phyloP scores from a whole-genome alignment of 78 protist species.

The Dictyostelium firmibasis region DNA sequence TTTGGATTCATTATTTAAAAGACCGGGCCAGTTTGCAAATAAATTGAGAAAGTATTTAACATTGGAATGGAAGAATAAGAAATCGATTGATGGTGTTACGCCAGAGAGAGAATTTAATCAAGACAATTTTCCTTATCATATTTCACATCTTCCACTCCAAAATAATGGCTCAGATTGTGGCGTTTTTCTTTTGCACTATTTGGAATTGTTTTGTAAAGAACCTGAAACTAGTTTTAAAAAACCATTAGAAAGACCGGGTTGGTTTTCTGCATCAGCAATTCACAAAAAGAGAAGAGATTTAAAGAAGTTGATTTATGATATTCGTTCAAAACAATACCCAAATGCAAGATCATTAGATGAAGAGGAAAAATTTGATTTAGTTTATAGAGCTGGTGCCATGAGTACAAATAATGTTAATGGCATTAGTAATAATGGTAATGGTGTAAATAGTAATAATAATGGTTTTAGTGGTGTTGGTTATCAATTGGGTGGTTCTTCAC shows the following conservation, averaged over 20 bases:
- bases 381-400: not conserved
- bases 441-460: not conserved
- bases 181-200: constrained; percentile 63
- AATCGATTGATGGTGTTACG: not conserved
- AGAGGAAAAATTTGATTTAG: constrained; percentile 3
- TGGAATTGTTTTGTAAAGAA: constrained; percentile 58
- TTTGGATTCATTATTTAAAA: constrained; percentile 68
- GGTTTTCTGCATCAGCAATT: constrained; percentile 29
- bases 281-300: constrained; percentile 13
- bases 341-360: constrained; percentile 21
- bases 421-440: not conserved
- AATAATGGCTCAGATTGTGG: constrained; percentile 75
- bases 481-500: not conserved
- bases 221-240: constrained; percentile 18
- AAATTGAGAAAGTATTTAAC: constrained; percentile 40
- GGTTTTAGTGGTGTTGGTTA: not conserved
- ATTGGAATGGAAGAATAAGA: constrained; percentile 60
- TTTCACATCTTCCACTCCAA: constrained; percentile 63
- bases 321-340: constrained; percentile 18
- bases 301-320: constrained; percentile 12
- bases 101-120: not conserved
- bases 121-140: not conserved
- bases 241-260: constrained; percentile 41
- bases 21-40: not conserved
- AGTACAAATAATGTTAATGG: not conserved